Conservation (phyloP, 2,329 filamentous ascomycete genomes). For the Talaromyces verruculosus region DNA sequence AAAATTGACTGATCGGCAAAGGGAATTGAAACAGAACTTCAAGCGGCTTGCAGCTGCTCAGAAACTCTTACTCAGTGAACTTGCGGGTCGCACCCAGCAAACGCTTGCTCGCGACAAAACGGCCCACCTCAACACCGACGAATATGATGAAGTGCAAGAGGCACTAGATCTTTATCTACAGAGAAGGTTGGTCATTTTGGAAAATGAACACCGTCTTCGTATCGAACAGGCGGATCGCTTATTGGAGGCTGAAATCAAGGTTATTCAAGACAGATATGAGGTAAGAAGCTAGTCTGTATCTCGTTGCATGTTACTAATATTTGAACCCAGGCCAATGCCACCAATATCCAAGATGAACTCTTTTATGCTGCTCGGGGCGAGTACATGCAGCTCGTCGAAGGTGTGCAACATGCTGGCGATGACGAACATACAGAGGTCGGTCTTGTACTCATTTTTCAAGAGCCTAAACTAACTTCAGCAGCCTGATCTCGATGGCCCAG, state of each 20-base stretch:
- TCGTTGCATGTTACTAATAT: constrained; percentile 6
- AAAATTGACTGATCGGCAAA: constrained; percentile 43
- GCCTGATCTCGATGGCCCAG: constrained; percentile 18
- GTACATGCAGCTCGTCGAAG: constrained; percentile 41
- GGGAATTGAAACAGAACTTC: constrained; percentile 44
- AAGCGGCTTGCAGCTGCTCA: constrained; percentile 45
- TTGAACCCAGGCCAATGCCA: constrained; percentile 28
- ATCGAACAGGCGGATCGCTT: constrained; percentile 33
- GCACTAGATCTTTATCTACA: constrained; percentile 33
- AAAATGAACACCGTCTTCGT: constrained; percentile 36
- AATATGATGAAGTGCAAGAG: constrained; percentile 39
- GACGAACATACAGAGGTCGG: constrained; percentile 42
- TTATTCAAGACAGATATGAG: constrained; percentile 35
- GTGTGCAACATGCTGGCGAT: constrained; percentile 41
- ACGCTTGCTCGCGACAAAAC: constrained; percentile 43
- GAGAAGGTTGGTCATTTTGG: constrained; percentile 31
- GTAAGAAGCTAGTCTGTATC: constrained; percentile 26
- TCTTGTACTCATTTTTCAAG: neutral
- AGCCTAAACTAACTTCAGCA: constrained; percentile 6
- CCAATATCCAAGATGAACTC: constrained; percentile 39
- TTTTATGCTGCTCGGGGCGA: constrained; percentile 42
- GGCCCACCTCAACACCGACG: constrained; percentile 36
- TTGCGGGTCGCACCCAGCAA: constrained; percentile 42
- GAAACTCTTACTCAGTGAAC: constrained; percentile 39
- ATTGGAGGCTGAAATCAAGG: constrained; percentile 34